Evolutionary conservation across 1,284 basidiomycete species (phyloP).

Genomic region (Leccinum griseonigrum): DNA sequence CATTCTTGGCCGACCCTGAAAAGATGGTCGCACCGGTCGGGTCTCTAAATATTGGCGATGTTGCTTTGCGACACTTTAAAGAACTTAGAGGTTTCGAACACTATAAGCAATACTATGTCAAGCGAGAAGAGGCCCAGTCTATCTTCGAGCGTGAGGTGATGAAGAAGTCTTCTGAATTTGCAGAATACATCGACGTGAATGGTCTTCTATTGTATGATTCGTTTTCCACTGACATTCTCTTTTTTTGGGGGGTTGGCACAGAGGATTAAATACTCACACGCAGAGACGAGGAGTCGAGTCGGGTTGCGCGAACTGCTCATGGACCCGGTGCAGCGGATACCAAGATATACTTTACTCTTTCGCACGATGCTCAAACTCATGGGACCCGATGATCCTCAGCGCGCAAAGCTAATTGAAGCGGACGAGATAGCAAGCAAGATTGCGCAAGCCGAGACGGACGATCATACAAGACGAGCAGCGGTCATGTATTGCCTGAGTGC

Average conservation of each 20-base stretch:
- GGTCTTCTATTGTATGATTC: conserved; percentile 2
- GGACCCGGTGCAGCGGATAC: conserved; percentile 99
- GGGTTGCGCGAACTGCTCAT: conserved; percentile 94
- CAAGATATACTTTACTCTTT: conserved; percentile 93
- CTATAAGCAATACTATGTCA: conserved; percentile 88
- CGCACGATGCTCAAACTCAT: conserved; percentile 89
- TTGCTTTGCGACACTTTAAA: conserved; percentile 83
- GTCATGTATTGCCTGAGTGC: conserved; percentile 86
- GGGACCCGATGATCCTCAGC: conserved; percentile 73
- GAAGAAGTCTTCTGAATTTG: conserved; percentile 75
- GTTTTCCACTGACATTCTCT: conserved; percentile 15
- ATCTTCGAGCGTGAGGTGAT: conserved; percentile 85
- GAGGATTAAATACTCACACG: conserved; percentile 87
- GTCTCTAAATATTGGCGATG: conserved; percentile 69
- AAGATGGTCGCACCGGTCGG: conserved; percentile 66
- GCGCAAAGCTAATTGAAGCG: conserved; percentile 82
- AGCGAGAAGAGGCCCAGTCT: conserved; percentile 89
- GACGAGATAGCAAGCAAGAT: conserved; percentile 88
- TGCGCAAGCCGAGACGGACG: conserved; percentile 90
- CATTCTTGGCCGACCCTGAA: conserved; percentile 85
- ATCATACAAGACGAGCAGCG: conserved; percentile 85
- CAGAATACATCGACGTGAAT: conserved; percentile 82
- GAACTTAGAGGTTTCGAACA: conserved; percentile 82
- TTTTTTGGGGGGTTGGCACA: conserved; percentile 30
- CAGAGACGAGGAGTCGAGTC: conserved; percentile 80